These are phyloP conservation scores for Nelumbo lutea DNA, from an alignment of 164 flowering plant genomes.

Conservation along the genomic window DNA sequence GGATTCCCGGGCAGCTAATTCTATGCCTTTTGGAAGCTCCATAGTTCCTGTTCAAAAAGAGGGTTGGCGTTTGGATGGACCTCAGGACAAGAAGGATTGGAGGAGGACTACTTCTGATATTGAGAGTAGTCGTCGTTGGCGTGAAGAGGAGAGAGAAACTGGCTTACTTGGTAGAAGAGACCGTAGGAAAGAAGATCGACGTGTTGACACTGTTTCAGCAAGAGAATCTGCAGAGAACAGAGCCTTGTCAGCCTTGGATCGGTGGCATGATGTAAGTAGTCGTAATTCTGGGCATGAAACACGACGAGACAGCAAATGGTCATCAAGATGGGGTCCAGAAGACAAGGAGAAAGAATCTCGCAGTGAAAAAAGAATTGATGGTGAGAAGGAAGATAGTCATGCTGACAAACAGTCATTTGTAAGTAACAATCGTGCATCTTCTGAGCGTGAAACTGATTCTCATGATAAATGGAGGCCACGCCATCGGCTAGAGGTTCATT, in stretches of 20 bases:
- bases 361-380: slow-evolving; percentile 50
- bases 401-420: slow-evolving; percentile 48
- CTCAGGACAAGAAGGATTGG: slow-evolving; percentile 82
- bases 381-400: slow-evolving; percentile 65
- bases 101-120: slow-evolving; percentile 48
- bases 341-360: slow-evolving; percentile 83
- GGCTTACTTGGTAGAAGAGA: slow-evolving; percentile 73
- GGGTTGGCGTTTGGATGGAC: slow-evolving; percentile 62
- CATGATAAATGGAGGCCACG: slow-evolving; percentile 99
- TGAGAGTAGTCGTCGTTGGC: slow-evolving; percentile 80
- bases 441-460: slow-evolving; percentile 74
- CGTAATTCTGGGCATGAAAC: slow-evolving; percentile 64
- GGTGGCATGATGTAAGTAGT: slow-evolving; percentile 60
- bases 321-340: slow-evolving; percentile 96
- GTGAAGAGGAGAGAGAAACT: slow-evolving; percentile 96
- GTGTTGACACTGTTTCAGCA: slow-evolving; percentile 39
- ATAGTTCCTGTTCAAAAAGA: slow-evolving; percentile 55
- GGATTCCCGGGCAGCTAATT: slow-evolving; percentile 54
- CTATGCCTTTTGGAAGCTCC: slow-evolving; percentile 25
- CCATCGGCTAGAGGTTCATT: slow-evolving; percentile 68
- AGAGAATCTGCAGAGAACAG: slow-evolving; percentile 54
- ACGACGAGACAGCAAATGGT: slow-evolving; percentile 83
- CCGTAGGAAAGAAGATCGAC: slow-evolving; percentile 70
- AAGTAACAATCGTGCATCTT: slow-evolving; percentile 31
- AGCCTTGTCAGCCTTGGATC: slow-evolving; percentile 50